Conservation (phyloP, 73 alveolate species). For the Vitrella brassicaformis region DNA sequence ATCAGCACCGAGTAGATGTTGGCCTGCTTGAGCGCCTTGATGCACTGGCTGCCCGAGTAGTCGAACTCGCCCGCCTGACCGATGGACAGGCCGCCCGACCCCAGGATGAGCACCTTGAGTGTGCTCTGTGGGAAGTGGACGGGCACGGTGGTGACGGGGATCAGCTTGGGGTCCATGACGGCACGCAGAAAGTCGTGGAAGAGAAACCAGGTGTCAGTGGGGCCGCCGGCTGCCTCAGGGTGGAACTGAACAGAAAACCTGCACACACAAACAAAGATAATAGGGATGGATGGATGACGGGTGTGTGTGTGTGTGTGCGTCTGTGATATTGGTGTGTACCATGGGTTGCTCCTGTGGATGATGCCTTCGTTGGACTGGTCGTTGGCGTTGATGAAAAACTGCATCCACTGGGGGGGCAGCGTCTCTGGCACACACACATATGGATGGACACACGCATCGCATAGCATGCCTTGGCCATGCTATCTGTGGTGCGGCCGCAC, state of each 20-base stretch:
- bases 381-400: conserved; percentile 22
- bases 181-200: conserved; percentile 14
- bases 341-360: conserved; percentile 4
- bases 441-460: background rate
- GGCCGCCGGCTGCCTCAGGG: conserved; percentile 28
- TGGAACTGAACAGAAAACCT: conserved; percentile 39
- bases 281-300: too few species aligned
- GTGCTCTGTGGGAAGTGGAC: conserved; percentile 2
- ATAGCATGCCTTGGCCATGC: too few species aligned
- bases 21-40: conserved; percentile 28
- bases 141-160: conserved; percentile 13
- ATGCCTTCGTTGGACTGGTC: conserved; percentile 33
- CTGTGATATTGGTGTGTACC: too few species aligned
- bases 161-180: conserved; percentile 6
- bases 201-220: conserved; percentile 30
- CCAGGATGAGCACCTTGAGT: conserved; percentile 32
- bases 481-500: too few species aligned
- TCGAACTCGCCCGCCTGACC: conserved; percentile 40
- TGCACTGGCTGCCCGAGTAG: conserved; percentile 31
- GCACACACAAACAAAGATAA: background rate
- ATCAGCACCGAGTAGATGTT: conserved; percentile 11
- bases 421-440: background rate
- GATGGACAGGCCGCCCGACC: conserved; percentile 30
- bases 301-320: too few species aligned
- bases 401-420: conserved; percentile 19